Conservation (phyloP, 352 stramenopile genomes). For the Thalassiosira sp. region DNA sequence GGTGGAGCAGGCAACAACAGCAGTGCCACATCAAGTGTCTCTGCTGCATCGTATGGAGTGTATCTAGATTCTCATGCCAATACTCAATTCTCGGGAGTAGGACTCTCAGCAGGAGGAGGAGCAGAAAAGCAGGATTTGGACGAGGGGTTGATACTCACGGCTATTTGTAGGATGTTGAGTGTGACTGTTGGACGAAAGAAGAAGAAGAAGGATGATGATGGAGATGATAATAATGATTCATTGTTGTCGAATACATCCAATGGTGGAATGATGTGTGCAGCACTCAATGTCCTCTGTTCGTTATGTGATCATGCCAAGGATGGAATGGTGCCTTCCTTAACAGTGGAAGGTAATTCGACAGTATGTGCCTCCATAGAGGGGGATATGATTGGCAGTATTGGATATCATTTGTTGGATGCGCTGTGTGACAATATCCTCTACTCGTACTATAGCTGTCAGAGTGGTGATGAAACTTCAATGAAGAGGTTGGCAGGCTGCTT, state of each 20-base stretch:
- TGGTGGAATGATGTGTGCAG: neutral
- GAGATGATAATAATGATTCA: no score
- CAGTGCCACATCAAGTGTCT: neutral
- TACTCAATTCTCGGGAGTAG: no score
- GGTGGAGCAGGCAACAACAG: neutral
- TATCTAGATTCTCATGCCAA: constrained; percentile 41
- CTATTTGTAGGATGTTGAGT: constrained; percentile 40
- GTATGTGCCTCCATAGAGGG: constrained; percentile 22
- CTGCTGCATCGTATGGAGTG: constrained; percentile 41
- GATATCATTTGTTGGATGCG: constrained; percentile 24
- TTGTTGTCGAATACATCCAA: neutral
- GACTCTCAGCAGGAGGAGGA: no score
- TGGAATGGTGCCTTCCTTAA: constrained; percentile 5
- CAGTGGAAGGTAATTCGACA: neutral
- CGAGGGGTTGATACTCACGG: constrained; percentile 42
- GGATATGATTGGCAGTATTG: constrained; percentile 48
- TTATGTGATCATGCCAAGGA: constrained; percentile 42
- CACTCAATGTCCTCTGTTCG: constrained; percentile 26
- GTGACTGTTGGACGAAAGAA: constrained; percentile 34
- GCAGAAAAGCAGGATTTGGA: constrained; percentile 33
- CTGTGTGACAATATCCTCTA: constrained; percentile 20
- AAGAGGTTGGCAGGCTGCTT: constrained; percentile 18
- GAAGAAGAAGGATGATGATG: constrained; percentile 1
- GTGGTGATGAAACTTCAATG: neutral
- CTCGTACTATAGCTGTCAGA: constrained; percentile 7